Base-by-base conservation (phyloP, 192 early-diverging fungal species). In the Coemansia sp. region DNA sequence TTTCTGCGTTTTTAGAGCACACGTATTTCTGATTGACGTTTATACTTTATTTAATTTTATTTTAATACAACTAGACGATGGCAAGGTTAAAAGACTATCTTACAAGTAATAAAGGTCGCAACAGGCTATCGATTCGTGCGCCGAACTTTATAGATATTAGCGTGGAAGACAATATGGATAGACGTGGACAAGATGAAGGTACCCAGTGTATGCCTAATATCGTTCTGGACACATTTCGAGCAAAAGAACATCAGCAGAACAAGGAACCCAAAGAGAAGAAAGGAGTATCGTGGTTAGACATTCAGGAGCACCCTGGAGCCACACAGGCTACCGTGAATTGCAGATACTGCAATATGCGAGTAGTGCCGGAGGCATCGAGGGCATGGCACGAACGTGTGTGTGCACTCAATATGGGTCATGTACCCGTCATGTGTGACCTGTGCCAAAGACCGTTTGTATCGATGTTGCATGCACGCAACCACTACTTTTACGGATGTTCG, bases 381-480 rank as follows among this genome's bases (percentile, higher is more conserved):
- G 39, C 53, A 31, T 74, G 72, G 72, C 77, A 80, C 20, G 66
- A 80, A 69, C 68, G 77, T 16, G 49, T 74, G 55, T 80, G 77
- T 30, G 45, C n/a, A 28, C 66, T 80, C 16, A 67, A 51, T 51
- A 23, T 35, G 29, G 55, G 34, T 8, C 37, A 34, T 7, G 7
- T 46, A 2, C 72, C 72, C 0, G 63, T 37, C 0, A 40, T 29
- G 15, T 80, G 77, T 30, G 68, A 71, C 23, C 35, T 69, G 43
- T 75, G 73, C 39, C 51, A 64, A 10, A 45, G 63, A 28, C 42
- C 45, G 21, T 74, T 71, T 35, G 7, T 20, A 3, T 74, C 77
- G 8, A 6, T 60, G 20, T 28, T 49, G 0, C 77, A 80, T 53
- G 77, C 77, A 12, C 67, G 69, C 16, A 75, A 80, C 69, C 77